These are phyloP conservation scores for Trichophyton mentagrophytes DNA, from an alignment of 2,329 filamentous ascomycete species.

Conservation along the genomic window DNA sequence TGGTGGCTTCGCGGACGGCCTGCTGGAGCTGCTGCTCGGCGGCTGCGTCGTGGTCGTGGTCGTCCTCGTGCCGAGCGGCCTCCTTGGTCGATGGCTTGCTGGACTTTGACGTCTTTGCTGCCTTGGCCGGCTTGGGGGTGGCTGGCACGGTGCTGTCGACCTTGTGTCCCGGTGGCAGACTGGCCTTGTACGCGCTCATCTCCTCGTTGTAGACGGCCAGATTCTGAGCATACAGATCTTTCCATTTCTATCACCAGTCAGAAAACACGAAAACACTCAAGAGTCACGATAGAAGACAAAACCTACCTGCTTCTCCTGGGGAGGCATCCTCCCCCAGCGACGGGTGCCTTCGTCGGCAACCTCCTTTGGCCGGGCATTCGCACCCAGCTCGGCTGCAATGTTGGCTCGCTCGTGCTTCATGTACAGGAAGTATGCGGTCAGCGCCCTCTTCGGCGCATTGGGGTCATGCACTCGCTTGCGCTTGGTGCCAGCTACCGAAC, in stretches of 20 bases:
- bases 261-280: neutral
- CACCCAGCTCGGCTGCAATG: slow-evolving; percentile 65
- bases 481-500: slow-evolving; percentile 47
- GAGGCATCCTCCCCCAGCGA: slow-evolving; percentile 68
- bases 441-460: slow-evolving; percentile 83
- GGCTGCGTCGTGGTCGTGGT: slow-evolving; percentile 24
- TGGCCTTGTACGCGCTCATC: slow-evolving; percentile 44
- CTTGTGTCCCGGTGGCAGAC: slow-evolving; percentile 19
- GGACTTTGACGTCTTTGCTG: neutral
- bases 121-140: neutral
- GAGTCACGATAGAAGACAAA: neutral
- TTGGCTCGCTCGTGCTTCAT: slow-evolving; percentile 76
- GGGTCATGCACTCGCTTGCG: slow-evolving; percentile 81
- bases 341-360: slow-evolving; percentile 78
- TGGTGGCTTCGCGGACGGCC: slow-evolving; percentile 26
- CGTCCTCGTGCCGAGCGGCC: slow-evolving; percentile 15
- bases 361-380: slow-evolving; percentile 67
- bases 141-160: neutral
- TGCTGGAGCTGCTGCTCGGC: slow-evolving; percentile 30
- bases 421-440: slow-evolving; percentile 92
- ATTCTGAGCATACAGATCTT: slow-evolving; percentile 45
- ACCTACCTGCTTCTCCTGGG: slow-evolving; percentile 55
- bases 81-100: neutral
- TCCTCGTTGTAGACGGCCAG: slow-evolving; percentile 45
- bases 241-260: slow-evolving; percentile 34